Percentiles rank a stretch among this genome's conserved stretches.
Evolutionary conservation across 139 green algal genomes (phyloP).

Genomic region (Haematococcus lacustris): DNA sequence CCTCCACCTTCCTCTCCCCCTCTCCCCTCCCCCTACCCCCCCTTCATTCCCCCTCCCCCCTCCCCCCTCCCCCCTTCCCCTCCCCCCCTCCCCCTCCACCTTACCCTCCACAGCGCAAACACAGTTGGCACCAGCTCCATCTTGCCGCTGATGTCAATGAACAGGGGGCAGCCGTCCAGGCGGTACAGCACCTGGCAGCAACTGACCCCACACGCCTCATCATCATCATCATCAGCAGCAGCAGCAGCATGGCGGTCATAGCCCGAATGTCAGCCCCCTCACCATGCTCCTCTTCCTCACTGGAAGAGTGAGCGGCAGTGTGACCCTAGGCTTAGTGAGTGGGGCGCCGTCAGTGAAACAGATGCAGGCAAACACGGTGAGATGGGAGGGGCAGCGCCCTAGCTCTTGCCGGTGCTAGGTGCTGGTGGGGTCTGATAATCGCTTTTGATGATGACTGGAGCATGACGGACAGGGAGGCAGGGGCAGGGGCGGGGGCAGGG

Average conservation of each 20-base stretch:
- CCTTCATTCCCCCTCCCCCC: no score
- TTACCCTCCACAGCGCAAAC: slow-evolving; percentile 43
- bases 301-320: not conserved
- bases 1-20: not conserved
- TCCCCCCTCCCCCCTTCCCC: not conserved
- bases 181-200: not conserved
- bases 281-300: not conserved
- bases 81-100: not conserved
- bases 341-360: not conserved
- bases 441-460: not conserved
- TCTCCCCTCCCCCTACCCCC: no score
- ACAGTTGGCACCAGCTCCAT: slow-evolving; percentile 46
- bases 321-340: not conserved
- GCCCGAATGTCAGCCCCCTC: not conserved
- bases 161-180: slow-evolving; percentile 30
- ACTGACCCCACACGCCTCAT: not conserved
- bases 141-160: slow-evolving; percentile 44
- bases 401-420: not conserved
- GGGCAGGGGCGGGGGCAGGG: no score
- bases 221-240: not conserved
- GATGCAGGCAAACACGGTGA: not conserved
- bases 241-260: not conserved
- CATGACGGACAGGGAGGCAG: not conserved
- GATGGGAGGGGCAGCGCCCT: not conserved
- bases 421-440: not conserved